Conservation (phyloP, 345 rosid species). For the Linum trigynum region DNA sequence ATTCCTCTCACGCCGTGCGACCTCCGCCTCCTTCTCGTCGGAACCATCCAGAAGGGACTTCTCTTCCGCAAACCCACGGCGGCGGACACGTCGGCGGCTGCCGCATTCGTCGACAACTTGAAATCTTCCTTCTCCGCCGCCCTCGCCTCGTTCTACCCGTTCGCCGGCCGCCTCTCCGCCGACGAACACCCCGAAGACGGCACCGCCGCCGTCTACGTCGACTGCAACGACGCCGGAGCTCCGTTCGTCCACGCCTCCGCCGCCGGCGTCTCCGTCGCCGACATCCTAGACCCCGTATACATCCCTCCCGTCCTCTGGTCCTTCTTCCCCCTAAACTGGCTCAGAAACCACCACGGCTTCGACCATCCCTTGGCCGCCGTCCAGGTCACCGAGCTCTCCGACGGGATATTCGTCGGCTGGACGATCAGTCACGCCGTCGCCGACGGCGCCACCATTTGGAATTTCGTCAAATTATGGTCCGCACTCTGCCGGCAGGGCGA, state of each 20-base stretch:
- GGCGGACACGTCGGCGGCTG: too few relatives aligned
- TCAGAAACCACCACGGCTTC: conserved; percentile 23
- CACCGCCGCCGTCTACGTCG: neutral
- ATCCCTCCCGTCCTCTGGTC: conserved; percentile 6
- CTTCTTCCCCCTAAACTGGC: conserved; percentile 32
- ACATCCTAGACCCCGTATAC: too few relatives aligned
- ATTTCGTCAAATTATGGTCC: conserved; percentile 39
- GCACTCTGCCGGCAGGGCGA: conserved; percentile 21
- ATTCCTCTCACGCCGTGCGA: too few relatives aligned
- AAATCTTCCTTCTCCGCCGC: conserved; percentile 17
- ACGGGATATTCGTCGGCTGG: conserved; percentile 27
- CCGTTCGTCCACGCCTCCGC: conserved; percentile 28
- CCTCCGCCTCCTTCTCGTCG: too few relatives aligned
- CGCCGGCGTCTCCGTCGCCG: neutral
- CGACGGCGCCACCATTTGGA: conserved; percentile 37
- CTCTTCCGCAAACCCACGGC: too few relatives aligned
- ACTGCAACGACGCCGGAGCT: conserved; percentile 25
- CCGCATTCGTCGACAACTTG: neutral
- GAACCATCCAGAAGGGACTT: too few relatives aligned
- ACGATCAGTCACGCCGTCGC: conserved; percentile 10
- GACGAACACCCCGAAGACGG: conserved; percentile 10
- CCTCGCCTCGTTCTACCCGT: conserved; percentile 9
- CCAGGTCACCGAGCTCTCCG: conserved; percentile 35
- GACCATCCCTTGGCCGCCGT: conserved; percentile 32
- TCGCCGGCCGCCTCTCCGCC: conserved; percentile 24